phyloP scores from a whole-genome alignment of 176 grass and related monocot species.

The Thalia dealbata region DNA sequence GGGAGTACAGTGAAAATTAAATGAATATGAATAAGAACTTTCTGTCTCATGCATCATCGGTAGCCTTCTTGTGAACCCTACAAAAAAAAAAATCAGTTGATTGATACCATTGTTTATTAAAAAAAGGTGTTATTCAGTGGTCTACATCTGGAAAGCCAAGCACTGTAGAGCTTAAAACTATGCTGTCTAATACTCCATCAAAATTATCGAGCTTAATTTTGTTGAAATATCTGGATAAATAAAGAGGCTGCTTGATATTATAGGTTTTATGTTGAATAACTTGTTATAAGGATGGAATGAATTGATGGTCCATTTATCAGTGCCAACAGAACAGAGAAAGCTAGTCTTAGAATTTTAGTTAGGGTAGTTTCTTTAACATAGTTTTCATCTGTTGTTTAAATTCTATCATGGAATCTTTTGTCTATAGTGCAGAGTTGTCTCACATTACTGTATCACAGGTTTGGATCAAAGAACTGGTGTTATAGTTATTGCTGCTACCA shows the following conservation, averaged over 20 bases:
- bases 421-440: background rate
- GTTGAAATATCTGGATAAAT: background rate
- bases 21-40: background rate
- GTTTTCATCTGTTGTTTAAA: too few relatives aligned
- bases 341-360: background rate
- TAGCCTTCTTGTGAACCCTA: background rate
- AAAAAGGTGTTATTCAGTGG: too few relatives aligned
- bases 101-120: too few relatives aligned
- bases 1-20: background rate
- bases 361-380: background rate
- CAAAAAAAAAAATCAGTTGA: background rate
- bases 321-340: background rate
- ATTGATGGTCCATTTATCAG: background rate
- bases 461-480: slow-evolving; percentile 58
- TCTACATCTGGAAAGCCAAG: background rate
- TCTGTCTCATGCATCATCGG: background rate
- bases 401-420: background rate
- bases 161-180: background rate
- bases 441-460: slow-evolving; percentile 35
- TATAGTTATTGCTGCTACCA: slow-evolving; percentile 89
- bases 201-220: background rate
- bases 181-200: background rate
- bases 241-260: background rate
- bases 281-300: background rate
- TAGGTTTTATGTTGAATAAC: background rate